These are phyloP conservation scores for Cladophialophora carrionii DNA, from an alignment of 2,329 filamentous ascomycete genomes.

Conservation along the genomic window DNA sequence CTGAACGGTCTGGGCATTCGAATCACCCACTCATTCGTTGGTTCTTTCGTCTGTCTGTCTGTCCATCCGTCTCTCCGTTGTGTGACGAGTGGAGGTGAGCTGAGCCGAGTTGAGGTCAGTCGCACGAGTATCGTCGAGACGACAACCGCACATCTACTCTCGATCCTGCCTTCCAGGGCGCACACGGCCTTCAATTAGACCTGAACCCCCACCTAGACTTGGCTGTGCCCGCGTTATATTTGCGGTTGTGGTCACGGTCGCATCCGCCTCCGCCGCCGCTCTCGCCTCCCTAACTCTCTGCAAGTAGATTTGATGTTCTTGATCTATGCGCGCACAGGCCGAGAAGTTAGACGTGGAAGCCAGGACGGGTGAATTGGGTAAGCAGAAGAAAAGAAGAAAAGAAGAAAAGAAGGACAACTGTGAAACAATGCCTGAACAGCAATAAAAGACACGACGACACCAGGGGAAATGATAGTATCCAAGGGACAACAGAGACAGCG, in stretches of 20 bases:
- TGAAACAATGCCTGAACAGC: no score
- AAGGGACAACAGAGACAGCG: background rate
- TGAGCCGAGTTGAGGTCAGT: background rate
- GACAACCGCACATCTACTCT: background rate
- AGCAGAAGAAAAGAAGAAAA: background rate
- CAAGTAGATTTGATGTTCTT: constrained; percentile 8
- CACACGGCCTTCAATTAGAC: background rate
- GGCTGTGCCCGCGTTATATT: no score
- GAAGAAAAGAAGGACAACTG: background rate
- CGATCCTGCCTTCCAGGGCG: background rate
- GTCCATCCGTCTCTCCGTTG: background rate
- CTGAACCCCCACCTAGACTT: no score
- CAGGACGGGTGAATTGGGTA: background rate
- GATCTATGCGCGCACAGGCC: constrained; percentile 1
- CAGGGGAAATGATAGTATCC: no score
- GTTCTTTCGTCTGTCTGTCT: background rate
- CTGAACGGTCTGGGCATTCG: no score
- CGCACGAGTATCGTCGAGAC: background rate
- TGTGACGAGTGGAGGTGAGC: background rate
- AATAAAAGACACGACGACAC: no score
- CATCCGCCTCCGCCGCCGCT: background rate
- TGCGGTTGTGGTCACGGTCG: background rate
- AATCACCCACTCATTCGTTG: no score
- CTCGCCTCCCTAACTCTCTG: background rate
- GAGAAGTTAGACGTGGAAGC: background rate